These are phyloP conservation scores for Verbena officinalis DNA, from an alignment of 257 asterid species.

Conservation along the genomic window DNA sequence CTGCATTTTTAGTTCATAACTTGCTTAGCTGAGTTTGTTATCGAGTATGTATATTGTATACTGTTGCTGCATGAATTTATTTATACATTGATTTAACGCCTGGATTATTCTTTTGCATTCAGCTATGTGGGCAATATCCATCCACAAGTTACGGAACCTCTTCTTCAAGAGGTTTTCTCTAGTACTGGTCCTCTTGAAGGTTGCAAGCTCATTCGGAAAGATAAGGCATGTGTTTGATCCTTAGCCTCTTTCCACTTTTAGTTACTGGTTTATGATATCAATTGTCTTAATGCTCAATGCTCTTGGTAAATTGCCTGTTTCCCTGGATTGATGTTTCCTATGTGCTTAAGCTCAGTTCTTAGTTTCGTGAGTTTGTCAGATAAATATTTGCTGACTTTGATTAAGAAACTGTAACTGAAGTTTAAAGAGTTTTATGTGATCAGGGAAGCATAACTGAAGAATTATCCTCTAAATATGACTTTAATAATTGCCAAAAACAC, in stretches of 20 bases:
- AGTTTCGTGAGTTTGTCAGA: neutral
- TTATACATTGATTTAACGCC: neutral
- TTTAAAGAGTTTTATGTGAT: neutral
- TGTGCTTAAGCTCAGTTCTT: neutral
- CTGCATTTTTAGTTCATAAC: neutral
- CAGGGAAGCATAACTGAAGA: neutral
- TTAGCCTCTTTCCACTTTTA: neutral
- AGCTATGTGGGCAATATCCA: conserved; percentile 49
- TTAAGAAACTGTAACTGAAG: neutral
- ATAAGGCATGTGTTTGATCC: conserved; percentile 50
- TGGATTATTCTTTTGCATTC: neutral
- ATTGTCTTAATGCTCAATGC: neutral
- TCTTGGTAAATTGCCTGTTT: neutral
- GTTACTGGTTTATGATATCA: conserved; percentile 13
- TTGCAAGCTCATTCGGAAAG: conserved; percentile 88
- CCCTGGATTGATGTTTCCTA: conserved; percentile 4
- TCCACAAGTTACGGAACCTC: conserved; percentile 83
- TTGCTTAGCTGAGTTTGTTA: neutral
- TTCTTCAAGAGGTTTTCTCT: conserved; percentile 84
- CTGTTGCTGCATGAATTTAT: neutral
- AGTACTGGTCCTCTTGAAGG: conserved; percentile 80
- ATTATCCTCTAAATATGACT: conserved; percentile 6
- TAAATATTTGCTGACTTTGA: too few relatives aligned
- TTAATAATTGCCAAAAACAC: neutral
- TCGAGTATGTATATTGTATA: neutral